Base-by-base conservation (phyloP, 2,329 filamentous ascomycete genomes). In the Diaporthe longicolla region DNA sequence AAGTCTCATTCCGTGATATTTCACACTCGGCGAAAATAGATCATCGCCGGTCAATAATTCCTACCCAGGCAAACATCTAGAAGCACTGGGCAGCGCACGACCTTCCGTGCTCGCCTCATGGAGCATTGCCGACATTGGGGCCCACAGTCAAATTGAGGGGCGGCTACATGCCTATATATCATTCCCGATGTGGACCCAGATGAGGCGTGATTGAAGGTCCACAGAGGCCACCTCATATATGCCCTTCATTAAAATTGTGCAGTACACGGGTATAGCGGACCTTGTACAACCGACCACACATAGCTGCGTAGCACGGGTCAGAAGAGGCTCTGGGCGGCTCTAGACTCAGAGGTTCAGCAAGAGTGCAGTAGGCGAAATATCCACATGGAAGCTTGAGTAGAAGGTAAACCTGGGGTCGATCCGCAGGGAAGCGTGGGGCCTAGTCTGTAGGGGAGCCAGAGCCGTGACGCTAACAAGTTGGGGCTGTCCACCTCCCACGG, bases 361-460 rank as follows among this genome's bases (percentile, higher is more conserved):
- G 6, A 19, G 15, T 45, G 3, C 24, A 17, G 29, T 32, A 54
- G 63, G 15, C 48, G 35, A 45, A 13, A 68, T 40, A 40, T 21
- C 61, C 45, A 52, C 45, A 66, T 37, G 43, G 45, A 66, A 50
- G 61, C 43, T 50, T 66, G 43, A 37, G 24, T 15, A 10, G 40
- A 66, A 50, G 15, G n/a, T 29, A 37, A 68, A 68, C 63, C 63
- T 68, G 63, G 63, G 63, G 63, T 68, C 63, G 63, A 68, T 68
- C 63, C 32, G 48, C 63, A 68, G 48, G 45, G 45, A 54, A 54
- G 63, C 63, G 63, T 68, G 63, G 63, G 63, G 48, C 32, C 48
- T 9, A 21, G 29, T 17, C 40, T 19, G 40, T 43, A 43, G 40
- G 35, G 32, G 40, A 63, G 59, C 59, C 43, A 26, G 32, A 54